Base-by-base conservation (phyloP, 2,329 filamentous ascomycete species). In the Geosmithia flava region DNA sequence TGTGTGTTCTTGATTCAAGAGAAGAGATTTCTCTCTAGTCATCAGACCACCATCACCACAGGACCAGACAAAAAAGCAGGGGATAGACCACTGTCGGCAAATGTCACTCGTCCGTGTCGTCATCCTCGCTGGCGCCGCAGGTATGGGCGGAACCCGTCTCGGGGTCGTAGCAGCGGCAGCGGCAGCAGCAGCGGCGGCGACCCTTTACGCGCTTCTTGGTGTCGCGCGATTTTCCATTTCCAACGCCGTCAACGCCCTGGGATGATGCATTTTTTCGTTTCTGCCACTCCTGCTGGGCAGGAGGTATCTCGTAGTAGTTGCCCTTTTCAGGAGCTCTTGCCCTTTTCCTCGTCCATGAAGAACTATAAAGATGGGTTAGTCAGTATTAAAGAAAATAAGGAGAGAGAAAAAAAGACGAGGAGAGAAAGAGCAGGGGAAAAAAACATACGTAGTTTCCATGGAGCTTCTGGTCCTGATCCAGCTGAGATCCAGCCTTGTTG, bases 401-500 rank as follows among this genome's bases (percentile, higher is more conserved):
- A 27, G 23, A 4, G 23, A 27, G 52, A 27, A 3, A 7, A n/a
- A 8, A 42, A 42, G 19, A 16, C 6, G 33, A 11, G 33, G 11
- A 37, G 33, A 16, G 29, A 30, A 11, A 11, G 16, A 20, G 40
- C 10, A 42, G n/a, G 7, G 40, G 27, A 41, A 15, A 44, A 30
- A 16, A 5, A 78, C 82, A 74, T 74, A 87, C 83, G 73, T 85
- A 98, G 72, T 97, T 97, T 58, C 94, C 94, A 55, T 69, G 71
- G 60, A 89, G 58, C 77, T 98, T 98, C 77, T 98, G 93, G 65
- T 97, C 93, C 67, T 96, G 90, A 68, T 98, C 93, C 57, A 97
- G 79, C 74, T 98, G 93, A 63, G 86, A 93, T 68, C 90, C 83
- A 62, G 81, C 72, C 79, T 98, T 98, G 80, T 98, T 98, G 76